Evolutionary conservation across 306 rosid species (phyloP), one percentile per base, ranked within the genome.

Genomic region (Senna siamea): DNA sequence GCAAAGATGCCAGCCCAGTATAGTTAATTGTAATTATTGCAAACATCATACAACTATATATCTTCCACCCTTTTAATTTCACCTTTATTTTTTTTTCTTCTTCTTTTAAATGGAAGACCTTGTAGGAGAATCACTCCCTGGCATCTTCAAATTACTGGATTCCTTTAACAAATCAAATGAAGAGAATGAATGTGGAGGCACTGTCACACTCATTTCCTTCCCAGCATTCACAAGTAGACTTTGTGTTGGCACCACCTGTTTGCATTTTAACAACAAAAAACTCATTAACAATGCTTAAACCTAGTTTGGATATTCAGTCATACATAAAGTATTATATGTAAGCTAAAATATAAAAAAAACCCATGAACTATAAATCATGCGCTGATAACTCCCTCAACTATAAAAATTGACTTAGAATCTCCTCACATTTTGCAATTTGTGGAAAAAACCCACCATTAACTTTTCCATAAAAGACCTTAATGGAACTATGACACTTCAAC

Each of bases 131-230:
- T 76, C 78, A 38, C 70, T 56, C 63, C 81, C 84, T n/a, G 70
- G n/a, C 66, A 85, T 86, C 78, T 68, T 59, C 76, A 88, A 63
- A 41, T 50, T 7, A 68, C 54, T 85, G n/a, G 93, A 79, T 77
- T 71, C 77, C 62, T 76, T 85, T 59, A 81, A 72, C 58, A 94
- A 75, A 80, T 94, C 98, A 80, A 87, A 75, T 55, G 91, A 89
- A 56, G 90, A 82, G 78, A 94, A 63, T 14, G 98, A 94, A 78
- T 51, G 80, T 4, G 98, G 86, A 13, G 79, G 79, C 23, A 89
- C 40, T 30, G 14, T 20, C 2, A 69, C 83, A 19, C 67, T 79
- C 83, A 91, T 75, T 52, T 87, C 84, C 73, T 79, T 56, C 34
- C 86, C 97, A 61, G 82, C 80, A 38, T 64, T 63, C 74, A 84